Percentiles rank a stretch among this genome's conserved stretches.
These are phyloP conservation scores for Sporothrix schenckii DNA, from an alignment of 2,329 filamentous ascomycete species.

Conservation along the genomic window DNA sequence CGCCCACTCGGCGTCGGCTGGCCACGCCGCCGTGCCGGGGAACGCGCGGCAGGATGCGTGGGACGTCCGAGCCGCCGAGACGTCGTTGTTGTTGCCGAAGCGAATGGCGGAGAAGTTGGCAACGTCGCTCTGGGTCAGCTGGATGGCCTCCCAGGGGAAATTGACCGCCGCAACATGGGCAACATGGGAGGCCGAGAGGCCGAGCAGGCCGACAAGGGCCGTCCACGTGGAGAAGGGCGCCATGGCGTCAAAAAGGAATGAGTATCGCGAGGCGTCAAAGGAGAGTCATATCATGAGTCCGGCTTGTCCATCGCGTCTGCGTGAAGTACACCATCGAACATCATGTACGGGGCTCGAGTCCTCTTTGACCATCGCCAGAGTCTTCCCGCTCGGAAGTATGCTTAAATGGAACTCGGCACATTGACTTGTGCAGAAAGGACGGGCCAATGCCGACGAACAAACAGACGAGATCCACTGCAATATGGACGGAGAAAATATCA, in stretches of 20 bases:
- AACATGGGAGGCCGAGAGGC: background rate
- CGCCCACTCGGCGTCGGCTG: constrained; percentile 41
- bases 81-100: constrained; percentile 22
- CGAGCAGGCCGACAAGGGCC: background rate
- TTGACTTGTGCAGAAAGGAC: background rate
- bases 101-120: constrained; percentile 30
- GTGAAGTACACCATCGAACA: too few species aligned
- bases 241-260: background rate
- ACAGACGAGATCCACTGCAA: constrained; percentile 6
- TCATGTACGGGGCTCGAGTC: background rate
- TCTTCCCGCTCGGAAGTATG: constrained; percentile 8
- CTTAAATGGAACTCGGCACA: constrained; percentile 12
- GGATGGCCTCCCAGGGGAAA: constrained; percentile 31
- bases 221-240: background rate
- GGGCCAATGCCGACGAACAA: background rate
- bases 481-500: constrained; percentile 3
- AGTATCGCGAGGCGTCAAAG: background rate
- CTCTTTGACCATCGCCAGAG: background rate
- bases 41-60: constrained; percentile 40
- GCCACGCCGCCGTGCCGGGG: constrained; percentile 42
- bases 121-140: constrained; percentile 25
- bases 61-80: background rate
- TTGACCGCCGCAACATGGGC: constrained; percentile 12
- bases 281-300: background rate
- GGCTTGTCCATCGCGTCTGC: background rate